Evolutionary conservation across 148 eudicot species (phyloP), one percentile per base, ranked within the genome.

Genomic region (Cornus florida): DNA sequence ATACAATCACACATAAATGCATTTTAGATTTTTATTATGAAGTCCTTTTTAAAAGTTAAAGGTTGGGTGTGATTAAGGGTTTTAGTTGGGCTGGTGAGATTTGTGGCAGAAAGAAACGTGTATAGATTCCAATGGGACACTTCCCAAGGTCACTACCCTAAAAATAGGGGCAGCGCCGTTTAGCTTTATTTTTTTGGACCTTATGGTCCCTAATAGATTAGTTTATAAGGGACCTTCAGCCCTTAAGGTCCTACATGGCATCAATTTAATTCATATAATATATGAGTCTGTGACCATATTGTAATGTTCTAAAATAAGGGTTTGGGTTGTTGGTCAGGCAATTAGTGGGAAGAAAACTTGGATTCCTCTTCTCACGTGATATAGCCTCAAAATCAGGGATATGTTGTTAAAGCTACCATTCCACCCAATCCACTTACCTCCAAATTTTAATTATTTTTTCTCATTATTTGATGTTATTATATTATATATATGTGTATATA

Each of bases 301-400:
- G 31, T 31, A 31, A 50, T 73, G 28, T 53, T 24, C 3, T 12
- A 59, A 72, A 24, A 28, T 9, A 1, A 57, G 43, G 57, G 35
- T 23, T 71, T 46, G 75, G 68, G 33, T 28, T 28, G 33, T 28
- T 28, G 28, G 28, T 28, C 31, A 59, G 53, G 33, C 43, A 39
- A 31, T 70, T 35, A 72, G 81, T 50, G 59, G 59, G 43, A 60
- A 41, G 10, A 46, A 53, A 77, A 14, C 13, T 69, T 67, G 72
- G 82, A 82, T 79, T 72, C 32, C 77, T 68, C 22, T 65, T 66
- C 69, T 67, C 88, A 82, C 88, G 88, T 80, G 88, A 80, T 71
- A 20, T 59, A 59, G 59, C 85, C 88, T 82, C 79, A 80, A 86
- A 86, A 82, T 82, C 79, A 65, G 88, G 88, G 78, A 39, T 72